Evolutionary conservation across 306 rosid species (phyloP), one percentile per base, ranked within the genome.

Genomic region (apple (Malus domestica)): DNA sequence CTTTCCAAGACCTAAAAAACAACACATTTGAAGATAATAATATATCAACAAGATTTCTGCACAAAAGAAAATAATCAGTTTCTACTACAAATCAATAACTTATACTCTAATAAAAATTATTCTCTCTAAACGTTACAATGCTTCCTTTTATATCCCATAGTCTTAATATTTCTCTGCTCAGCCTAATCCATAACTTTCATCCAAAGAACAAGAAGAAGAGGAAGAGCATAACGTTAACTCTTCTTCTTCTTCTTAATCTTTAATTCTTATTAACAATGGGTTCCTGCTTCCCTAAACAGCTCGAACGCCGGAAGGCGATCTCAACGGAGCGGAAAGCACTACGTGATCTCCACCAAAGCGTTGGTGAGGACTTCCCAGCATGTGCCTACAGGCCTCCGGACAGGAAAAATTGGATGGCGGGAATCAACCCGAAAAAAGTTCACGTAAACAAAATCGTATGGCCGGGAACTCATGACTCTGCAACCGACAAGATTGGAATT

Each of bases 401-500:
- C 38, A 82, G 96, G 15, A 92, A 90, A 71, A 94, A 80, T 57
- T 92, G 97, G 97, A 94, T 94, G 95, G 42, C 73, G 0, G 83
- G 32, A 10, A 89, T 94, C 15, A 69, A 80, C 71, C 85, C 95
- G 0, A 85, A 89, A 2, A 86, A 80, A 29, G 6, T 88, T 8
- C 85, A 33, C 14, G 44, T 94, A 5, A 73, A 86, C 46, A 84
- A 84, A 76, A 86, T 94, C 3, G 86, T 90, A 2, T 94, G 98
- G 98, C 97, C 97, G 0, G 97, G 97, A 33, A 94, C 96, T 4
- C 98, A 92, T 58, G 90, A 94, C 51, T 94, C 97, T 2, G 97
- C 97, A 0, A 92, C 98, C 30, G 83, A 90, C 80, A 83, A 72
- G 70, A 91, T 94, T 59, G 98, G 98, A 3, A 20, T 94, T 58